Conservation (phyloP, 805 yeast genomes). For the Pichia exigua region DNA sequence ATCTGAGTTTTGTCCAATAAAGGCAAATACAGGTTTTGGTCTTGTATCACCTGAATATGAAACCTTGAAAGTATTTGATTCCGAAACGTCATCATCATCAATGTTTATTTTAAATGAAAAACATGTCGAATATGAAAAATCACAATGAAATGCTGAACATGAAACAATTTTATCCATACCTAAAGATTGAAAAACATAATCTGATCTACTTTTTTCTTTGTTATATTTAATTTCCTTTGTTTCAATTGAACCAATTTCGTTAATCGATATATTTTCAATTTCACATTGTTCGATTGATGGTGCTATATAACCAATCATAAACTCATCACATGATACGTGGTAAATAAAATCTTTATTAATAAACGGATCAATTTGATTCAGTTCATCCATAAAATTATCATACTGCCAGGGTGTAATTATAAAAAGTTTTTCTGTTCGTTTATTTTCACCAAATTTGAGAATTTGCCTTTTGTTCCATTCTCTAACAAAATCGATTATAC, state of each 20-base stretch:
- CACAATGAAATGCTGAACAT: constrained; percentile 79
- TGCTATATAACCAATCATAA: constrained; percentile 14
- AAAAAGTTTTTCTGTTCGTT: constrained; percentile 33
- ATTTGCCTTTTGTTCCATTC: constrained; percentile 50
- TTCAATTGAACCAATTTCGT: constrained; percentile 16
- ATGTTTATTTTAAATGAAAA: constrained; percentile 36
- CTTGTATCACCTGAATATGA: constrained; percentile 95
- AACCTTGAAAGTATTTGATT: constrained; percentile 42
- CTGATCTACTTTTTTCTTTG: constrained; percentile 2
- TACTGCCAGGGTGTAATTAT: constrained; percentile 74
- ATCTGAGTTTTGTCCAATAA: constrained; percentile 60
- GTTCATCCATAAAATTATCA: constrained; percentile 57
- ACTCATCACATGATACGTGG: constrained; percentile 27
- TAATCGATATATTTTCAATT: constrained; percentile 13
- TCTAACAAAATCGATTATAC: constrained; percentile 59
- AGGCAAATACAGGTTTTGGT: constrained; percentile 57
- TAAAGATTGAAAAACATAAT: constrained; percentile 33
- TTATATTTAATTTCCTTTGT: constrained; percentile 5
- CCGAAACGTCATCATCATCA: neutral
- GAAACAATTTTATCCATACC: constrained; percentile 42
- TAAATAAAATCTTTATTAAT: constrained; percentile 14
- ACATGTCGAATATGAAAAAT: constrained; percentile 65
- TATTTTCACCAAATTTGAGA: constrained; percentile 26
- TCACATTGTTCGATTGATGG: constrained; percentile 22
- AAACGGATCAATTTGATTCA: constrained; percentile 31